Base-by-base conservation (phyloP, 306 rosid species). In the Elaeagnus macrophylla region DNA sequence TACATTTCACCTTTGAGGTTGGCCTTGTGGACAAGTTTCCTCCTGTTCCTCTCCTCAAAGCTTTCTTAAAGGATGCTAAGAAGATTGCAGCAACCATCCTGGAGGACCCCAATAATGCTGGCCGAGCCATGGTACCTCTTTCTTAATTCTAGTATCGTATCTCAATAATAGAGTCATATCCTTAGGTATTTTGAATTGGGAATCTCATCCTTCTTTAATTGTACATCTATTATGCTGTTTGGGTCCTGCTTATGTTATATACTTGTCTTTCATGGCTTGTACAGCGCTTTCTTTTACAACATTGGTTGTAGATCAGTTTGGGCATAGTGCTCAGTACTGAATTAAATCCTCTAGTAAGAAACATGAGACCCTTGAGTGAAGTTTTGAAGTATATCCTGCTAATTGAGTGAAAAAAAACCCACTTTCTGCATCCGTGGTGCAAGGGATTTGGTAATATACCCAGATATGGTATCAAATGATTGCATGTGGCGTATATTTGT, bases 11-110 rank as follows among this genome's bases (percentile, higher is more conserved):
- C 7, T 87, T 80, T 56, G 99, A 87, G 75, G 96, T 84, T 54
- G 99, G 83, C 61, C 95, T 87, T 64, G 88, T 77, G 67, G 77
- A 79, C 49, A 79, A 77, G 76, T 93, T 84, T 54, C 96, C 80
- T 39, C 96, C 99, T 42, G 96, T 84, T 62, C 96, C 96, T 7
- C 73, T 93, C 18, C 80, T 93, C 54, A 87, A 81, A 71, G 75
- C 96, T n/a, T 87, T 77, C 70, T 66, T 93, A 75, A 93, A 77
- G 76, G 95, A 93, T 79, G 96, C 99, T 7, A 87, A 74, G 85
- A 93, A 93, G 68, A 85, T 84, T 61, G 99, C 99, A n/a, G 70
- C 86, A 12, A 83, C 99, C 52, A 80, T 93, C 62, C 38, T 76
- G 56, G 99, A 87, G 79, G 96, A 93, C 71, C 95, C 95, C 62